phyloP scores from a whole-genome alignment of 2,329 filamentous ascomycete genomes.

The Aureobasidium sp. region DNA sequence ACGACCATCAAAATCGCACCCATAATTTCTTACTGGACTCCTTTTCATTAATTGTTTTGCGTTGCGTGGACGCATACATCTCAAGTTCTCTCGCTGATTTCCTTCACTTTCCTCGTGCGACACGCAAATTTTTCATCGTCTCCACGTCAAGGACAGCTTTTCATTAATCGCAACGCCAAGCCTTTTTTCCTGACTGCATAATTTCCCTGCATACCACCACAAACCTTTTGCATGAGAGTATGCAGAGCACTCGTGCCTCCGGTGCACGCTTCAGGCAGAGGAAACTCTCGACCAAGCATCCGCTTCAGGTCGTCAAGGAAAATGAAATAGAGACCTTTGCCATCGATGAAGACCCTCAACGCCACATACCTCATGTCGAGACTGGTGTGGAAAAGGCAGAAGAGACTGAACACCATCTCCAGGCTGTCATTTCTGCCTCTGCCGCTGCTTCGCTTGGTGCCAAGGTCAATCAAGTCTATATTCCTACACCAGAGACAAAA shows the following conservation, averaged over 20 bases:
- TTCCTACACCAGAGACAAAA: constrained; percentile 59
- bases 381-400: constrained; percentile 96
- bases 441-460: constrained; percentile 48
- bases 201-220: constrained; percentile 3
- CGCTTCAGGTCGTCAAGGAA: constrained; percentile 79
- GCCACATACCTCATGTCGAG: constrained; percentile 75
- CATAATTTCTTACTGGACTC: neutral
- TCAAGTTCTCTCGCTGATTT: neutral
- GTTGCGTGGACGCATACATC: constrained; percentile 1
- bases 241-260: constrained; percentile 18
- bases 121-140: constrained; percentile 12
- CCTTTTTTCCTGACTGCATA: constrained; percentile 14
- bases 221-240: constrained; percentile 15
- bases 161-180: constrained; percentile 14
- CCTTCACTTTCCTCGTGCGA: neutral
- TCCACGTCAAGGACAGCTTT: neutral
- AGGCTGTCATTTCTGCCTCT: constrained; percentile 67
- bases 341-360: constrained; percentile 78
- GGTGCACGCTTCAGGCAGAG: constrained; percentile 57
- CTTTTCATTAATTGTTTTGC: constrained; percentile 12
- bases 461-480: constrained; percentile 57
- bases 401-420: constrained; percentile 95
- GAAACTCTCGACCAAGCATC: constrained; percentile 88
- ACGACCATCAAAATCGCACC: constrained; percentile 11
- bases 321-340: constrained; percentile 64